phyloP scores from a whole-genome alignment of 208 protist species.

The Leishmania gerbilli region DNA sequence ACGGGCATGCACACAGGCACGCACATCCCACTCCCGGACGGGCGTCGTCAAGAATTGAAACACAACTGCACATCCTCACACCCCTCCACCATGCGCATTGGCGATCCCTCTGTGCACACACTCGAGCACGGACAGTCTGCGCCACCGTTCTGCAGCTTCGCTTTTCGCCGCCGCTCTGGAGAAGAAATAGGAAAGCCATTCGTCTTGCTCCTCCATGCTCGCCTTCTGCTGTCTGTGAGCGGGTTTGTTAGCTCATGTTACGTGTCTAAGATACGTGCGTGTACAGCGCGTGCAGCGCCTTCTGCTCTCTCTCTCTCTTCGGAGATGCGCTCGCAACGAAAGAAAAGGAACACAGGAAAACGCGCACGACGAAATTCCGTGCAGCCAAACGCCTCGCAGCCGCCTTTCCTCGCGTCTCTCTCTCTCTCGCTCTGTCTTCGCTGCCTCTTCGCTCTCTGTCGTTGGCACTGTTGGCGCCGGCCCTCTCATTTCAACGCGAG shows the following conservation, averaged over 20 bases:
- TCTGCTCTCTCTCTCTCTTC: background rate
- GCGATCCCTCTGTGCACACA: background rate
- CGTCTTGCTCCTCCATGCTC: background rate
- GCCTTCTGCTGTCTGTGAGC: background rate
- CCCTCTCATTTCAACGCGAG: background rate
- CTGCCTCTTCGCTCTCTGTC: background rate
- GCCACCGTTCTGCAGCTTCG: background rate
- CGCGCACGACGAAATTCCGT: background rate
- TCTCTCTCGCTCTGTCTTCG: background rate
- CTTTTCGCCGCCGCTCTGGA: background rate
- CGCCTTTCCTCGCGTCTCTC: background rate
- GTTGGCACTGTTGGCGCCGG: background rate
- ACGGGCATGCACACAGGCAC: background rate
- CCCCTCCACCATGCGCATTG: background rate
- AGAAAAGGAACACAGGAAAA: background rate
- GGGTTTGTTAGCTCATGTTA: background rate
- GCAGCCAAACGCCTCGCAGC: background rate
- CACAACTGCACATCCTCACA: background rate
- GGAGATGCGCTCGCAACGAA: background rate
- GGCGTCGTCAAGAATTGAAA: no score
- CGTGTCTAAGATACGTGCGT: background rate
- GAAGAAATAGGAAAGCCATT: background rate
- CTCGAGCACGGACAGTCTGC: background rate
- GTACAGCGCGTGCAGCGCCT: background rate
- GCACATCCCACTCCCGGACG: background rate